Percentiles rank a stretch among this genome's conserved stretches.
Conservation (phyloP, 2,329 filamentous ascomycete genomes). For the Phialocephala sp. region DNA sequence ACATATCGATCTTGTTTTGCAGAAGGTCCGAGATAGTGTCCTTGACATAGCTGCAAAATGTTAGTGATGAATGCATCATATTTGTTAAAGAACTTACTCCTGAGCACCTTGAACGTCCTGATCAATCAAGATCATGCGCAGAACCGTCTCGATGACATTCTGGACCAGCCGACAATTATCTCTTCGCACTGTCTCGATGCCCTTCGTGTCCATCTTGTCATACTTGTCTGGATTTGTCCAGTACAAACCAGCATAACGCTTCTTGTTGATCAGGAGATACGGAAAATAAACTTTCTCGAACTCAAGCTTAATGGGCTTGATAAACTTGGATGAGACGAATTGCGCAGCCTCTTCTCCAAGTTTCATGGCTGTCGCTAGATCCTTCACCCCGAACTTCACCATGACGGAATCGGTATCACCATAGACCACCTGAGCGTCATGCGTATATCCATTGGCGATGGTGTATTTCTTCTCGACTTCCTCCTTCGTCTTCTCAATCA, state of each 20-base stretch:
- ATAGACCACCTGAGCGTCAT: slow-evolving; percentile 97
- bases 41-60: slow-evolving; percentile 79
- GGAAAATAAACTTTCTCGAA: slow-evolving; percentile 99
- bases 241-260: slow-evolving; percentile 96
- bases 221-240: slow-evolving; percentile 95
- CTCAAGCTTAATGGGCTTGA: slow-evolving; percentile 97
- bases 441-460: slow-evolving; percentile 90
- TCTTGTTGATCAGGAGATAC: slow-evolving; percentile 99
- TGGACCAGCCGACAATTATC: slow-evolving; percentile 97
- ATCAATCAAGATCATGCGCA: slow-evolving; percentile 95
- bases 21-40: slow-evolving; percentile 92
- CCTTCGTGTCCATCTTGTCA: slow-evolving; percentile 99
- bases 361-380: slow-evolving; percentile 89
- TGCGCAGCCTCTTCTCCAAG: slow-evolving; percentile 91
- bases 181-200: slow-evolving; percentile 96
- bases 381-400: slow-evolving; percentile 95
- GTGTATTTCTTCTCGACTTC: slow-evolving; percentile 91
- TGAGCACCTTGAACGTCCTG: slow-evolving; percentile 88
- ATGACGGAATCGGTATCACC: slow-evolving; percentile 99
- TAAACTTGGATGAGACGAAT: slow-evolving; percentile 88
- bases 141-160: slow-evolving; percentile 94
- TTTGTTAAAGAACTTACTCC: slow-evolving; percentile 67
- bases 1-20: slow-evolving; percentile 99
- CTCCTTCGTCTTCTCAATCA: slow-evolving; percentile 98
- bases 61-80: slow-evolving; percentile 35